Percentiles rank a stretch among this genome's conserved stretches.
Evolutionary conservation across 2,329 filamentous ascomycete genomes (phyloP).

Genomic region (Orbilia quercus): DNA sequence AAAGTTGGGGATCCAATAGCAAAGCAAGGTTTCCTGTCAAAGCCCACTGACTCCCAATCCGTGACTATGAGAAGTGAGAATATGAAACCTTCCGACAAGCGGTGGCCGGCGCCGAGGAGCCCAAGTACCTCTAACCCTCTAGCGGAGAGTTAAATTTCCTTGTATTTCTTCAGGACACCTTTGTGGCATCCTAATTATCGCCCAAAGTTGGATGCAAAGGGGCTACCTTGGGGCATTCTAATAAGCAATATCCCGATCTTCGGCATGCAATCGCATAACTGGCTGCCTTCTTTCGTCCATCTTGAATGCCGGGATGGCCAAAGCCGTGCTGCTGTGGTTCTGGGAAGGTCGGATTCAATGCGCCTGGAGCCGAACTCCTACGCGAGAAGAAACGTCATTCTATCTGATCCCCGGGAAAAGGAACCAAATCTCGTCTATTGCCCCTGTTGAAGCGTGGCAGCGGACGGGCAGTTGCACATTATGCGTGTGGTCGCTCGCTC

Average conservation of each 20-base stretch:
- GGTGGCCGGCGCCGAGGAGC: slow-evolving; percentile 51
- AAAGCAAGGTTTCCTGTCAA: slow-evolving; percentile 42
- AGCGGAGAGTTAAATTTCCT: slow-evolving; percentile 56
- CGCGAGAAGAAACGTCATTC: slow-evolving; percentile 57
- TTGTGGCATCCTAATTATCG: slow-evolving; percentile 20
- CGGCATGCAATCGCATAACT: slow-evolving; percentile 20
- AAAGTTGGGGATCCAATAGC: slow-evolving; percentile 41
- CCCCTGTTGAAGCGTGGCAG: slow-evolving; percentile 57
- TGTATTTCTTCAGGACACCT: slow-evolving; percentile 31
- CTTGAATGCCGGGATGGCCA: slow-evolving; percentile 15
- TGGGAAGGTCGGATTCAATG: slow-evolving; percentile 39
- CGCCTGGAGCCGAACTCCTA: slow-evolving; percentile 55
- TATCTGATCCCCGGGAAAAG: slow-evolving; percentile 56
- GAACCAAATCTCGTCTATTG: slow-evolving; percentile 57
- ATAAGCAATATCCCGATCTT: no score
- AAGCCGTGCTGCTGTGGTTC: slow-evolving; percentile 26
- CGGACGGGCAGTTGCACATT: slow-evolving; percentile 57
- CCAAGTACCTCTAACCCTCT: slow-evolving; percentile 35
- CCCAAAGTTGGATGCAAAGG: slow-evolving; percentile 21
- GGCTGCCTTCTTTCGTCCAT: slow-evolving; percentile 9
- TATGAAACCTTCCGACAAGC: slow-evolving; percentile 53
- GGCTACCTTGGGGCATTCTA: background rate
- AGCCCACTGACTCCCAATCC: slow-evolving; percentile 28
- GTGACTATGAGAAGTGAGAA: slow-evolving; percentile 32
- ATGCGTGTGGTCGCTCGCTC: slow-evolving; percentile 55